A percentile compares a stretch with the other conserved stretches of the same genome.
phyloP scores from a whole-genome alignment of 768 basidiomycete species.

The Trametes gibbosa region DNA sequence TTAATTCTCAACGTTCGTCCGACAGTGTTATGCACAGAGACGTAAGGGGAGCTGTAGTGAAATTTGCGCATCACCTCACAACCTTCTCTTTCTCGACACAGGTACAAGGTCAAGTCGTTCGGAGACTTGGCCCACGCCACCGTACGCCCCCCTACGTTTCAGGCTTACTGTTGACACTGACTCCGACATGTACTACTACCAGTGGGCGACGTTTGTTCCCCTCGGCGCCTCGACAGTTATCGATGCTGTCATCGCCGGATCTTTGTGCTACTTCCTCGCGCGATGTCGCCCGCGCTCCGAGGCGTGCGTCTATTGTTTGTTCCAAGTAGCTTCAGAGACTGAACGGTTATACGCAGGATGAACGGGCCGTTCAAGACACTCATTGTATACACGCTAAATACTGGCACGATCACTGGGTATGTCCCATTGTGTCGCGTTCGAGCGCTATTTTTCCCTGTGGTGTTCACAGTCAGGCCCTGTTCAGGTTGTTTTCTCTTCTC shows the following conservation, averaged over 20 bases:
- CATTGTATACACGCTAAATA: constrained; percentile 23
- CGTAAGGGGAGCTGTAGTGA: constrained; percentile 1
- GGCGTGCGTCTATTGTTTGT: background rate
- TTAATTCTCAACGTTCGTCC: no score
- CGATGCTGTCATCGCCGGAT: constrained; percentile 17
- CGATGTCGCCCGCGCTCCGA: constrained; percentile 14
- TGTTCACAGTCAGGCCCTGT: background rate
- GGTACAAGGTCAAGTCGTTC: constrained; percentile 8
- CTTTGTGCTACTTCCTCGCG: constrained; percentile 21
- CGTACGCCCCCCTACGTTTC: background rate
- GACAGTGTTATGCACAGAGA: constrained; percentile 17
- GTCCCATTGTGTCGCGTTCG: background rate
- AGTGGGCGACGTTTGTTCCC: constrained; percentile 23
- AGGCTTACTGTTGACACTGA: no score
- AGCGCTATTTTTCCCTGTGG: background rate
- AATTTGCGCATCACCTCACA: background rate
- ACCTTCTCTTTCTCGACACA: background rate
- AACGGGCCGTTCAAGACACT: constrained; percentile 15
- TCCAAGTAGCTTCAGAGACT: background rate
- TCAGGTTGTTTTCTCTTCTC: constrained; percentile 18
- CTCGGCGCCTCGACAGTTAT: constrained; percentile 11
- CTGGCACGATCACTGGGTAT: constrained; percentile 19
- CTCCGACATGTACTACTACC: no score
- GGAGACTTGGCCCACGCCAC: background rate
- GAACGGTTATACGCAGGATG: background rate